Percentiles rank a stretch among this genome's conserved stretches.
Evolutionary conservation across 768 basidiomycete genomes (phyloP).

Genomic region (Leccinum pellstonianum): DNA sequence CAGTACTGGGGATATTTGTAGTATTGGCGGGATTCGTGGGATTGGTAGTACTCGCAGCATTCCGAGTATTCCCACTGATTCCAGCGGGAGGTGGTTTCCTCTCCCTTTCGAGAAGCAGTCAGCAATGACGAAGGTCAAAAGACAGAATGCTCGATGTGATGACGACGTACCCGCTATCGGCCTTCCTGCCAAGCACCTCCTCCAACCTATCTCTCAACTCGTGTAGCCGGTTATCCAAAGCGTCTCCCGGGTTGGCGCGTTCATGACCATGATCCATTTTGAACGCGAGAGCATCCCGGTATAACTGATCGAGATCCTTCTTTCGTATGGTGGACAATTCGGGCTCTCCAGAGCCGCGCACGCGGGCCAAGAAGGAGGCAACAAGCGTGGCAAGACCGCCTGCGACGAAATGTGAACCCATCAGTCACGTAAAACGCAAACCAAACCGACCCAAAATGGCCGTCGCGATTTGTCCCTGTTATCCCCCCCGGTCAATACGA

Average conservation of each 20-base stretch:
- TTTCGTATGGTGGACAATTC: slow-evolving; percentile 53
- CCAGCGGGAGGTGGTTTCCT: background rate
- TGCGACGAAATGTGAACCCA: slow-evolving; percentile 15
- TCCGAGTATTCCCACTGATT: background rate
- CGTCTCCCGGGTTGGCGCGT: slow-evolving; percentile 7
- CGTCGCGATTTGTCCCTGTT: slow-evolving; percentile 35
- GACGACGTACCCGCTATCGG: slow-evolving; percentile 22
- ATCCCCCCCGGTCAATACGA: background rate
- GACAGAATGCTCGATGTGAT: background rate
- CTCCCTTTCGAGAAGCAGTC: background rate
- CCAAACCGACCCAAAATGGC: slow-evolving; percentile 37
- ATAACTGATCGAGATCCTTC: slow-evolving; percentile 63
- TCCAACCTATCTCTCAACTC: slow-evolving; percentile 28
- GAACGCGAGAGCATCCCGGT: slow-evolving; percentile 60
- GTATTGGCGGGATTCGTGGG: background rate
- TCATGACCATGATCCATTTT: slow-evolving; percentile 54
- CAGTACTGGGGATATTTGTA: background rate
- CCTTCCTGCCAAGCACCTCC: slow-evolving; percentile 25
- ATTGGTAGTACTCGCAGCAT: background rate
- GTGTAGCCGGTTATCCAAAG: slow-evolving; percentile 5
- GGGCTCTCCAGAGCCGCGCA: slow-evolving; percentile 69
- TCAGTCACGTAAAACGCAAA: background rate
- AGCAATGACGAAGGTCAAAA: background rate
- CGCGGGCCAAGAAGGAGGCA: slow-evolving; percentile 70
- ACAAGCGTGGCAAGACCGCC: slow-evolving; percentile 68